Base-by-base conservation (phyloP, 306 rosid species). In the Acacia crassicarpa region DNA sequence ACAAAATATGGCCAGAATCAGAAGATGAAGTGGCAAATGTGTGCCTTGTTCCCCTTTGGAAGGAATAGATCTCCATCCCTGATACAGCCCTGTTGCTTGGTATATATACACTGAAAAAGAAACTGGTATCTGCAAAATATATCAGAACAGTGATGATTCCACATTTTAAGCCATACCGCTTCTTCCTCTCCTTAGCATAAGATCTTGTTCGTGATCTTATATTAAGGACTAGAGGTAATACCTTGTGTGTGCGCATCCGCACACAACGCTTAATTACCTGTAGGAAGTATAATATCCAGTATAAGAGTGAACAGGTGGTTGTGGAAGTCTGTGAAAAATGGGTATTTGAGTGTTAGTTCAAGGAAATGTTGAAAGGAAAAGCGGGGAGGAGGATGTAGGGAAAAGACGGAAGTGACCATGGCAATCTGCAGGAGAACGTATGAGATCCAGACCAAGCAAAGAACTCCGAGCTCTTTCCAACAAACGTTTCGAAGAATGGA, bases 381-480 rank as follows among this genome's bases (percentile, higher is more conserved):
- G 41, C 6, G 41, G 41, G 53, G 17, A 35, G 3, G 25, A 49
- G 2, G 27, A 43, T 35, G 30, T 0, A 41, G 0, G 68, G 30
- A 23, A 32, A 72, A 72, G 13, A 22, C 0, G 65, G 27, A 71
- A 35, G 27, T 80, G 77, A 94, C 98, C 91, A 83, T 87, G 78
- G 84, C 87, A 53, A 92, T 85, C 68, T 94, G 94, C 71, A 94
- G 63, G 40, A 77, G 81, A 43, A 92, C 94, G 65, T 84, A 86
- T 43, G 92, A 77, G 56, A 90, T 44, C 98, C 98, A 94, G 78
- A 94, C 96, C 62, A 88, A 90, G 45, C 72, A 82, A 72, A 92
- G 88, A 83, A 94, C 90, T 71, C 92, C 96, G 84, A 88, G 78
- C 75, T 92, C 89, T 76, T 89, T 94, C 97, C 97, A 90, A 65